Conservation (phyloP, 345 rosid genomes). For the Camelina neglecta region DNA sequence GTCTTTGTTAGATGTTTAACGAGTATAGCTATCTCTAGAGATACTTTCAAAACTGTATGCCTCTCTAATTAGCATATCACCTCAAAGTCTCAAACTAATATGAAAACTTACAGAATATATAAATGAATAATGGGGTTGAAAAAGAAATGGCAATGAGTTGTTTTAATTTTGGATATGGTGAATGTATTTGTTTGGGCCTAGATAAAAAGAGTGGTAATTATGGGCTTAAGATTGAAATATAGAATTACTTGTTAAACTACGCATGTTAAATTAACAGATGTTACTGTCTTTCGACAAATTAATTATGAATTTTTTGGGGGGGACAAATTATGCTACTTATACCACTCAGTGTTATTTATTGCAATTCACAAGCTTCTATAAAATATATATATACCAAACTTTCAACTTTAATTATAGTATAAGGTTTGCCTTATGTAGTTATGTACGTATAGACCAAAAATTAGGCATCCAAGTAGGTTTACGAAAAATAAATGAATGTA, state of each 20-base stretch:
- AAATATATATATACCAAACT: not conserved
- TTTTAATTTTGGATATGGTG: not conserved
- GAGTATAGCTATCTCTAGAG: not conserved
- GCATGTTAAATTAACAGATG: not conserved
- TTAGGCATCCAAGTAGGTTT: not conserved
- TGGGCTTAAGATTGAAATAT: conserved; percentile 26
- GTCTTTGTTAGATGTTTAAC: not conserved
- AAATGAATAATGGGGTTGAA: not conserved
- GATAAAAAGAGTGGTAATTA: not conserved
- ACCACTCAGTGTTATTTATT: not conserved
- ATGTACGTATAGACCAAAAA: not conserved
- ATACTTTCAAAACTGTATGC: not conserved
- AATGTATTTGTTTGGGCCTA: conserved; percentile 20
- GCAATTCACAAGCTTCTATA: conserved; percentile 1
- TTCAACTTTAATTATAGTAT: not conserved
- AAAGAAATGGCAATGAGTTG: not conserved
- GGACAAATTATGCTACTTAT: not conserved
- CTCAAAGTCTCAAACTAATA: not conserved
- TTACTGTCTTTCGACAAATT: not conserved
- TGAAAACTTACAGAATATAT: not conserved
- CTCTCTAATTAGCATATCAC: not conserved
- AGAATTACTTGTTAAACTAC: conserved; percentile 1
- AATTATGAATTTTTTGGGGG: not conserved
- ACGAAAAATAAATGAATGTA: not conserved
- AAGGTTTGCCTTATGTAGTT: not conserved